Conservation (phyloP, 169 alveolate genomes). For the Plasmodium sp. region DNA sequence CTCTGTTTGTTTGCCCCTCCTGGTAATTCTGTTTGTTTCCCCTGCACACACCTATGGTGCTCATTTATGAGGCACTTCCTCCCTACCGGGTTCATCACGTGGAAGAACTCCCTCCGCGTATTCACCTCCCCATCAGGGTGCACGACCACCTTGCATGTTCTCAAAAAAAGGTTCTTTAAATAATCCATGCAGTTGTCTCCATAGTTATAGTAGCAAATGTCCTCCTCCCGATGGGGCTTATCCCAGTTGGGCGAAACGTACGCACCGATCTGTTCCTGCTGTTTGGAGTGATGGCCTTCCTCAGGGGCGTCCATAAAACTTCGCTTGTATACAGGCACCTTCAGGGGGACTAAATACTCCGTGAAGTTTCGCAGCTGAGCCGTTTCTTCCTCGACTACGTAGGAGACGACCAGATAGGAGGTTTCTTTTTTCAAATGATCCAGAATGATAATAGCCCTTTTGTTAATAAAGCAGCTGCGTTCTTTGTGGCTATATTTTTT, state of each 20-base stretch:
- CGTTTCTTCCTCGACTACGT: neutral
- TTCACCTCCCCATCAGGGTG: neutral
- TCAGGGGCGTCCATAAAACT: neutral
- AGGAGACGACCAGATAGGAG: neutral
- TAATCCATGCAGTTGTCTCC: neutral
- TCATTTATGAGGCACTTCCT: neutral
- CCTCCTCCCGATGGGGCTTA: neutral
- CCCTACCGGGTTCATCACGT: neutral
- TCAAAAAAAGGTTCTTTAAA: neutral
- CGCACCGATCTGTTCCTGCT: neutral
- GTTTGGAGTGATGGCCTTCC: neutral
- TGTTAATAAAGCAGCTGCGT: neutral
- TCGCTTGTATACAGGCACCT: neutral
- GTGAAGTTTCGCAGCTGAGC: neutral
- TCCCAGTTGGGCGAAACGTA: neutral
- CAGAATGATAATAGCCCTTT: constrained; percentile 1
- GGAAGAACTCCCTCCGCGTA: neutral
- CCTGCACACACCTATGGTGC: neutral
- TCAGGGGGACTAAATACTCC: neutral
- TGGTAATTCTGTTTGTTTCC: neutral
- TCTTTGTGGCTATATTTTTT: neutral
- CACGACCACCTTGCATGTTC: neutral
- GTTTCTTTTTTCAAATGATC: constrained; percentile 22
- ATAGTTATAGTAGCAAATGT: constrained; percentile 2
- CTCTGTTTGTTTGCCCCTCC: neutral